Evolutionary conservation across 2,329 filamentous ascomycete genomes (phyloP).

Genomic region (Hymenoscyphus albidus): DNA sequence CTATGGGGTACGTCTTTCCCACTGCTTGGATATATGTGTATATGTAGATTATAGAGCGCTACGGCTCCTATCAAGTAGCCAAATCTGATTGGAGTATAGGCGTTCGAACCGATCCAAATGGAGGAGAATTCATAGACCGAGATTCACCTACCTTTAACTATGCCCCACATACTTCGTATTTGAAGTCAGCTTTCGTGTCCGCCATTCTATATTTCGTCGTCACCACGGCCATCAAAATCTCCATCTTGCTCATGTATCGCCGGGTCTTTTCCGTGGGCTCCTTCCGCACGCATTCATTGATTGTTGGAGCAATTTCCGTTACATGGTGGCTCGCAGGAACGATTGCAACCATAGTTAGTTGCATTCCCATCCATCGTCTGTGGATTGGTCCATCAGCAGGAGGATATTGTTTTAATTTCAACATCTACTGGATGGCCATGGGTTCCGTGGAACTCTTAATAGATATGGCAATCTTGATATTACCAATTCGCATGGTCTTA

Average conservation of each 20-base stretch:
- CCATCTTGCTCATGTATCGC: constrained; percentile 9
- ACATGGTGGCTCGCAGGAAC: constrained; percentile 3
- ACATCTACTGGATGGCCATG: constrained; percentile 7
- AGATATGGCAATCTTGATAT: constrained; percentile 1
- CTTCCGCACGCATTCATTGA: background rate
- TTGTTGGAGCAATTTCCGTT: background rate
- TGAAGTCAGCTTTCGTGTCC: background rate
- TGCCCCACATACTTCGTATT: background rate
- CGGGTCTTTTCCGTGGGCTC: background rate
- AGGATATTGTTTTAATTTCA: constrained; percentile 5
- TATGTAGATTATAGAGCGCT: background rate
- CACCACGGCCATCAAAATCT: constrained; percentile 4
- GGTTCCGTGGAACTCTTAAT: constrained; percentile 3
- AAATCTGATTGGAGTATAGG: background rate
- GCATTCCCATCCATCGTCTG: background rate
- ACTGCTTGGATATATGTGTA: background rate
- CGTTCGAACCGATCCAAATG: background rate
- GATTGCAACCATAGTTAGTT: background rate
- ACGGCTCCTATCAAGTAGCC: background rate
- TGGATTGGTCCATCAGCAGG: constrained; percentile 4
- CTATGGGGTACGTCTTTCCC: background rate
- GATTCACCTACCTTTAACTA: constrained; percentile 6
- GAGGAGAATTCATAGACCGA: background rate
- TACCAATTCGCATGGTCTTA: constrained; percentile 4
- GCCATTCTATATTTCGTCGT: constrained; percentile 6